These are phyloP conservation scores for Bacidia rubella DNA, from an alignment of 495 filamentous ascomycete species.

Conservation along the genomic window DNA sequence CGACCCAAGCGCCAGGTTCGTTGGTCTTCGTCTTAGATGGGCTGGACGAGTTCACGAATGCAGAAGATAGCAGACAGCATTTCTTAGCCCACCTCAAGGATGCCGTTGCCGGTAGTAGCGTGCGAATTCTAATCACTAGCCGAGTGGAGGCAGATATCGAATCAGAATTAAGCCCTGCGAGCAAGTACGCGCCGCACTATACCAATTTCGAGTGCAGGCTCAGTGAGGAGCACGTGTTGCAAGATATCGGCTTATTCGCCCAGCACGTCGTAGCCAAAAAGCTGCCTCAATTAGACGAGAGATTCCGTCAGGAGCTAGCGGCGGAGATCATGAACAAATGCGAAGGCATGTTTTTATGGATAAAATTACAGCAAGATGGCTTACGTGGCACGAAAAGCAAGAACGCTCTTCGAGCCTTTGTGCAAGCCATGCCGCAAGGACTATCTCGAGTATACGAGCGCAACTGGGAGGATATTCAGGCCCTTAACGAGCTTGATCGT, in stretches of 20 bases:
- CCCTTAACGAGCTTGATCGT: constrained; percentile 9
- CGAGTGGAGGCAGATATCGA: constrained; percentile 17
- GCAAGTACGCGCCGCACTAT: constrained; percentile 2
- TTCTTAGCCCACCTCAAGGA: constrained; percentile 16
- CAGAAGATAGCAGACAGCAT: background rate
- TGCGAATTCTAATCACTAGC: constrained; percentile 18
- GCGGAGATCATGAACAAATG: constrained; percentile 15
- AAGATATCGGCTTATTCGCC: constrained; percentile 13
- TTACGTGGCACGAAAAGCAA: constrained; percentile 14
- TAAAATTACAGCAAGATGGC: constrained; percentile 16
- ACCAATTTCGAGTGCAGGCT: constrained; percentile 14
- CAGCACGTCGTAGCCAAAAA: constrained; percentile 16
- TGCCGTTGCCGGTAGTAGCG: constrained; percentile 10
- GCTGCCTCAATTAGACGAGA: constrained; percentile 14
- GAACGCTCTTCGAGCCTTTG: constrained; percentile 15
- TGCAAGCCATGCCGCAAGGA: constrained; percentile 17
- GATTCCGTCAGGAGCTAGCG: constrained; percentile 13
- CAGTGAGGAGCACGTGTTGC: constrained; percentile 12
- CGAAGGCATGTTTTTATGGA: constrained; percentile 21
- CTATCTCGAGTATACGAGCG: constrained; percentile 18
- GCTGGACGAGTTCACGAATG: constrained; percentile 19
- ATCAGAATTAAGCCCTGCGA: constrained; percentile 6
- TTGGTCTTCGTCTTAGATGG: constrained; percentile 21
- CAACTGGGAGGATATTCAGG: constrained; percentile 18
- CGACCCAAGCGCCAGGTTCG: constrained; percentile 8